Evolutionary conservation across 352 stramenopile species (phyloP).

Genomic region (Phytophthora idaei): DNA sequence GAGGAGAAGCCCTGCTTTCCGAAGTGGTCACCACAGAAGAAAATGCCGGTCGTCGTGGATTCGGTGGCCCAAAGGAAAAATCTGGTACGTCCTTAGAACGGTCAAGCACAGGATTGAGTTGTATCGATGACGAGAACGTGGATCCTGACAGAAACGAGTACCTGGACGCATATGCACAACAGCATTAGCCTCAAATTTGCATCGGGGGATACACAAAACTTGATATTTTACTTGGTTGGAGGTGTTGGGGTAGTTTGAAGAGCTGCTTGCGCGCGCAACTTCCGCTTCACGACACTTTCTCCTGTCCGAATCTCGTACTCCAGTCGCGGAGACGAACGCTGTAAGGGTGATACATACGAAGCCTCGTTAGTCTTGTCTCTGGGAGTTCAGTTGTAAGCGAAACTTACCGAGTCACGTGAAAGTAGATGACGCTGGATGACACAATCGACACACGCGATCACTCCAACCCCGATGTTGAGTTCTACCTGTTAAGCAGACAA

Average conservation of each 20-base stretch:
- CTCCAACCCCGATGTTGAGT: constrained; percentile 63
- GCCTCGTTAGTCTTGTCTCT: not conserved
- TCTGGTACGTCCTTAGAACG: constrained; percentile 25
- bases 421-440: constrained; percentile 63
- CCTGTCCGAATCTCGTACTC: constrained; percentile 59
- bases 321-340: constrained; percentile 14
- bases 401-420: constrained; percentile 49
- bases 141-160: constrained; percentile 49
- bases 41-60: constrained; percentile 21
- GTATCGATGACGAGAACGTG: constrained; percentile 44
- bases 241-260: constrained; percentile 12
- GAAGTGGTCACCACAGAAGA: not conserved
- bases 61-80: constrained; percentile 39
- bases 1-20: constrained; percentile 15
- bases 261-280: constrained; percentile 31
- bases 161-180: constrained; percentile 15
- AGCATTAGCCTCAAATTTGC: not conserved
- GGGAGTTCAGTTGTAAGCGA: not conserved
- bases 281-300: constrained; percentile 62
- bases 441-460: constrained; percentile 52
- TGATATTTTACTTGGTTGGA: constrained; percentile 31
- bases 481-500: constrained; percentile 48
- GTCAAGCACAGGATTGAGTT: constrained; percentile 46
- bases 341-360: not conserved
- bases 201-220: not conserved